Base-by-base conservation (phyloP, 176 grass and related monocot genomes). In the Urochloa ruziziensis region DNA sequence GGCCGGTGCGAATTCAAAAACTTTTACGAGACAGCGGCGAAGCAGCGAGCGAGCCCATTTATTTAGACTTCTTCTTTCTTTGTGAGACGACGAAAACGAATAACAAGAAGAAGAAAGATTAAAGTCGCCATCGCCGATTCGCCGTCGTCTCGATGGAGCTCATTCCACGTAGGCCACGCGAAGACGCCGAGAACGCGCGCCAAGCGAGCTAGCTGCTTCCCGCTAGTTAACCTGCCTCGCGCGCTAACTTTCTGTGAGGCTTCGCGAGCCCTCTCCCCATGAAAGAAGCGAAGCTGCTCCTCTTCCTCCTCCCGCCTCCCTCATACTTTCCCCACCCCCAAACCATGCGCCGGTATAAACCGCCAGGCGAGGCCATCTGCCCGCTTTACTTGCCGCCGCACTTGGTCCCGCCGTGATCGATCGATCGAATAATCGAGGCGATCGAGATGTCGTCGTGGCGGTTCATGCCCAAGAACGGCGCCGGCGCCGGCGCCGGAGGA, bases 111-210 rank as follows among this genome's bases (percentile, higher is more conserved):
- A 34, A 16, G 35, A 35, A 57, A 23, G 49, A 34, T 15, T 56
- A 36, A 39, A 37, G 35, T 12, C 19, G 10, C n/a, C 28, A 6
- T 73, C 44, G 58, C 25, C 58, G 5, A 15, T 19, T 73, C 44
- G 58, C 25, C 58, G 5, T 29, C 30, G 5, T 24, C 72, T 36
- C 23, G 11, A 18, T 4, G 6, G 27, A 40, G 30, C 61, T 33
- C 27, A 2, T 78, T 79, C 74, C 81, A 75, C 52, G 75, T 52
- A 64, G 68, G 60, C 82, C 52, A 49, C 67, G 30, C 68, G 89
- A 94, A 94, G 84, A 82, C 69, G 81, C 74, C 62, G 56, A 73
- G 87, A 92, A 90, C 52, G 72, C 80, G 80, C 80, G 84, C 47
- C 86, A 83, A 83, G 42, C 36, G n/a, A 3, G 23, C 40, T 19